Base-by-base conservation (phyloP, 768 basidiomycete genomes). In the Lentinus brumalis region DNA sequence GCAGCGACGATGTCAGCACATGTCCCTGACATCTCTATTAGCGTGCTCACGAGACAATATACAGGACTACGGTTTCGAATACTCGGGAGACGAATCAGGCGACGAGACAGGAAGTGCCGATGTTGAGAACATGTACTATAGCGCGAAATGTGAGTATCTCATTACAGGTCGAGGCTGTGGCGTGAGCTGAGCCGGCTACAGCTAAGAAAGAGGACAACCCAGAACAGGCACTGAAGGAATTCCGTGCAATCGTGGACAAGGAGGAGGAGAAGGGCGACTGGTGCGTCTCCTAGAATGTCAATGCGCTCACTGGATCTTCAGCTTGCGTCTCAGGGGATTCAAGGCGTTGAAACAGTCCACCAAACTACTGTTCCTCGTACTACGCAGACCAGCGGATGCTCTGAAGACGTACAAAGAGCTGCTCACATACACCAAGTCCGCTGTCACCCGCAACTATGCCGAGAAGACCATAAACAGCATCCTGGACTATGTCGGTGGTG, bases 381-480 rank as follows among this genome's bases (percentile, higher is more conserved):
- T 95, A 30, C 83, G 86, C 66, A 80, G 92, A 70, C 94, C 95
- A 21, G 81, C 83, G 49, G 91, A 96, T 53, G 97, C 97, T 0
- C 77, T 98, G 59, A 78, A 84, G 71, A 89, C 94, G 8, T 99
- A 99, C 73, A 88, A 79, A 18, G 84, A 89, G 66, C 83, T 99
- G 5, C 79, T 99, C 55, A 87, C 89, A 0, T 98, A 98, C 75
- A 98, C 96, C 12, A 98, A 96, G 74, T 94, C 92, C 14, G 92
- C 93, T 2, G 94, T 97, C 18, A 97, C 95, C 3, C 86, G 94
- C 35, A 96, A 96, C 72, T 93, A 96, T 70, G 95, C 96, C 11
- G 97, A 99, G 75, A 99, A 98, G 80, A 91, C 92, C 16, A 99
- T 99, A 80, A 99, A 99, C 72, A 92, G 92, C 57, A 97, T 99